Percentiles rank a stretch among this genome's conserved stretches.
These are phyloP conservation scores for Ophioceras dolichostomum DNA, from an alignment of 2,329 filamentous ascomycete genomes.

Conservation along the genomic window DNA sequence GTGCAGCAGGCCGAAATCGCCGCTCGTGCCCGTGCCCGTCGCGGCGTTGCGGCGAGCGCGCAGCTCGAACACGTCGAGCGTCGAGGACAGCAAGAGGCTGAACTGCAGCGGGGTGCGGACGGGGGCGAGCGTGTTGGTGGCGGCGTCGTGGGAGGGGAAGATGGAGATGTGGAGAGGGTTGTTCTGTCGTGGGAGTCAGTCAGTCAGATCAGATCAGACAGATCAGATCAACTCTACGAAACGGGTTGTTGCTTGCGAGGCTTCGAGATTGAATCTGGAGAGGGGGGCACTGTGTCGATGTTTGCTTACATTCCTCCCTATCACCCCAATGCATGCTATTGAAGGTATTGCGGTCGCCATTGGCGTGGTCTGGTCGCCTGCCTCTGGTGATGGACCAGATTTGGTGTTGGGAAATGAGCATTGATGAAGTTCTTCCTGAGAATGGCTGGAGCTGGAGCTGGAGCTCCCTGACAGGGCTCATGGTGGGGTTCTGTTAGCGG, in stretches of 20 bases:
- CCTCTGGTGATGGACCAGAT: too few species aligned
- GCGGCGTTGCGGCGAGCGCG: conserved; percentile 58
- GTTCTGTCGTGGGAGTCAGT: conserved; percentile 46
- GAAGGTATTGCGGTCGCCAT: conserved; percentile 58
- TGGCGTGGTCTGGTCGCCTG: conserved; percentile 9
- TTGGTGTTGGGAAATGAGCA: too few species aligned
- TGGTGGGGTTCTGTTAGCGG: too few species aligned
- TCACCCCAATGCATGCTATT: conserved; percentile 86
- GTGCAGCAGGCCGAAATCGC: conserved; percentile 85
- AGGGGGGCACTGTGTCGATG: not conserved
- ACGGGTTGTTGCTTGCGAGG: too few species aligned
- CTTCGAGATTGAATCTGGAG: too few species aligned
- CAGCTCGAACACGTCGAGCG: conserved; percentile 87
- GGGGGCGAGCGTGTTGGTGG: conserved; percentile 36
- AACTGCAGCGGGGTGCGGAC: conserved; percentile 74
- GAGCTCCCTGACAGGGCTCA: too few species aligned
- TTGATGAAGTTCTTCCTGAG: too few species aligned
- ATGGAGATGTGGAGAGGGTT: conserved; percentile 90
- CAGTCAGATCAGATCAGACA: too few species aligned
- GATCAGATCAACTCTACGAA: too few species aligned
- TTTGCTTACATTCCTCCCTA: conserved; percentile 77
- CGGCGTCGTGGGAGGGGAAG: conserved; percentile 61
- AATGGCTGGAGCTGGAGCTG: too few species aligned
- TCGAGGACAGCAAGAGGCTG: conserved; percentile 80
- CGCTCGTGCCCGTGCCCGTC: conserved; percentile 42